A percentile compares a stretch with the other conserved stretches of the same genome.
Evolutionary conservation across 768 basidiomycete species (phyloP).

Genomic region (Serendipita sp.): DNA sequence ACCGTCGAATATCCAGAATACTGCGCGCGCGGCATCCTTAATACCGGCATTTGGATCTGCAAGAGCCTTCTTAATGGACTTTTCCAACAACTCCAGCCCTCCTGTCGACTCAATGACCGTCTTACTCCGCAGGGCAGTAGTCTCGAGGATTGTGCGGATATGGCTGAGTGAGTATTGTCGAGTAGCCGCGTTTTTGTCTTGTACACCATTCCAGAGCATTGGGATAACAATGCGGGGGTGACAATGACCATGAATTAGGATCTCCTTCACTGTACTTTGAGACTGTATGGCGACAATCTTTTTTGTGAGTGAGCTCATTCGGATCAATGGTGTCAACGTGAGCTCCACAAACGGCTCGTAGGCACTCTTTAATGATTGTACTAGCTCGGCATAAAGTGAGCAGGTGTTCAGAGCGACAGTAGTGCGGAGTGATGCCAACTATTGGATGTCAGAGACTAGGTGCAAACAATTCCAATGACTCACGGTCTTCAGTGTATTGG

Average conservation of each 20-base stretch:
- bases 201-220: constrained; percentile 47
- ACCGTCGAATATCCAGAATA: constrained; percentile 67
- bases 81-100: constrained; percentile 56
- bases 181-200: constrained; percentile 70
- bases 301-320: constrained; percentile 84
- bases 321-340: constrained; percentile 58
- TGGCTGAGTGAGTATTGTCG: constrained; percentile 54
- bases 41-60: constrained; percentile 68
- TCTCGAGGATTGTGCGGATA: constrained; percentile 55
- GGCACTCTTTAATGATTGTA: constrained; percentile 40
- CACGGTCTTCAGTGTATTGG: constrained; percentile 74
- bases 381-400: constrained; percentile 60
- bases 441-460: constrained; percentile 4
- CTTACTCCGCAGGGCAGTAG: constrained; percentile 51
- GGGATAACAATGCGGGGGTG: constrained; percentile 55
- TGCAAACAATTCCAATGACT: constrained; percentile 18
- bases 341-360: constrained; percentile 72
- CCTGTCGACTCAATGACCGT: constrained; percentile 51
- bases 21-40: constrained; percentile 48
- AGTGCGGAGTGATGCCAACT: constrained; percentile 83
- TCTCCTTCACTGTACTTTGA: constrained; percentile 48
- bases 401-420: constrained; percentile 74
- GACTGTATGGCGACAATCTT: constrained; percentile 80
- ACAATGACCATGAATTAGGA: constrained; percentile 54
- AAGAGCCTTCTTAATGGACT: constrained; percentile 53